These are phyloP conservation scores for Cicer judaicum DNA, from an alignment of 306 rosid species.

Conservation along the genomic window DNA sequence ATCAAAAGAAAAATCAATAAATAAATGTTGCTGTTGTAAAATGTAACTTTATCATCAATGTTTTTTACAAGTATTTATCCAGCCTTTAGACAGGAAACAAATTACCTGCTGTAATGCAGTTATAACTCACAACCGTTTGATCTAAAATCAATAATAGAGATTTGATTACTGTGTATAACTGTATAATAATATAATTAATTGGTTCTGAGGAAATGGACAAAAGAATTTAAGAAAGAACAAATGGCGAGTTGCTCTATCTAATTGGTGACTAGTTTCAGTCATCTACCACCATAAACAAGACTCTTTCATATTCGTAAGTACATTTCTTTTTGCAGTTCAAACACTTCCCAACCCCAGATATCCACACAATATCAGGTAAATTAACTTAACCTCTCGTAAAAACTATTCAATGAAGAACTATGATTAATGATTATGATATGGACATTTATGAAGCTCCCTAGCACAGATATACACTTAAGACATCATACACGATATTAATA, in stretches of 20 bases:
- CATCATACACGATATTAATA: too few species aligned
- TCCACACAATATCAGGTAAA: too few species aligned
- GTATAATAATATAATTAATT: background rate
- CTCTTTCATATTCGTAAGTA: constrained; percentile 66
- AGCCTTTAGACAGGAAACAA: constrained; percentile 19
- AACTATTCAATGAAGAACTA: background rate
- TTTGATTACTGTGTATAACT: too few species aligned
- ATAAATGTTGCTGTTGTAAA: background rate
- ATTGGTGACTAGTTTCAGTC: constrained; percentile 64
- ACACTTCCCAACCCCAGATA: too few species aligned
- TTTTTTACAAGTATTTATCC: background rate
- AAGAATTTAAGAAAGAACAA: constrained; percentile 67
- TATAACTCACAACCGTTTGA: too few species aligned
- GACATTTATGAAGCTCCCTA: too few species aligned
- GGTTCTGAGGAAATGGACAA: constrained; percentile 70
- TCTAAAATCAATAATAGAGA: too few species aligned
- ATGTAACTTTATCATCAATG: background rate
- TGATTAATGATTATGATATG: background rate
- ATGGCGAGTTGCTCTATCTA: constrained; percentile 63
- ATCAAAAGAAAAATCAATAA: constrained; percentile 5
- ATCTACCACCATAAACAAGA: constrained; percentile 70
- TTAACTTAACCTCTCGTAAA: too few species aligned
- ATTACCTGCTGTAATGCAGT: too few species aligned
- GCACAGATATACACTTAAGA: too few species aligned
- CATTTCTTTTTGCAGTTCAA: background rate